Percentiles rank a stretch among this genome's conserved stretches.
Evolutionary conservation across 257 asterid species (phyloP).

Genomic region (Cinchona pubescens): DNA sequence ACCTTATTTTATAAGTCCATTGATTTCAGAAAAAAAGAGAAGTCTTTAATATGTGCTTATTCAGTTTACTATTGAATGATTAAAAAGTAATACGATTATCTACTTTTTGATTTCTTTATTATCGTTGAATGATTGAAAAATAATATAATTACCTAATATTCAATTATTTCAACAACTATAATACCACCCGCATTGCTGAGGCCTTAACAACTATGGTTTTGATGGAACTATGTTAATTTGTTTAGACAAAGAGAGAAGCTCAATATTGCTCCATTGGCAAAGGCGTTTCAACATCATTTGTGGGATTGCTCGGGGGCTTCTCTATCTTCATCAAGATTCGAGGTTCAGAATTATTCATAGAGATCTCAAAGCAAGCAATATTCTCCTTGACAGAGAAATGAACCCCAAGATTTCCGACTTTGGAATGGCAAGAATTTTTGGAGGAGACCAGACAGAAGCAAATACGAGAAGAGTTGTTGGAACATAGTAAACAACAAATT

Average conservation of each 20-base stretch:
- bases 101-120: too few species aligned
- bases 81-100: too few species aligned
- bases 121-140: too few species aligned
- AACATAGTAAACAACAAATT: slow-evolving; percentile 37
- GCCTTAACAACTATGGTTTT: background rate
- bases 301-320: slow-evolving; percentile 51
- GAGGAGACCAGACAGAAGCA: slow-evolving; percentile 42
- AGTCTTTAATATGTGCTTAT: too few species aligned
- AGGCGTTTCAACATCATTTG: slow-evolving; percentile 36
- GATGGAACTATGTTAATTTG: background rate
- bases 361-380: slow-evolving; percentile 49
- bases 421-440: slow-evolving; percentile 51
- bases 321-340: slow-evolving; percentile 50
- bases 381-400: slow-evolving; percentile 50
- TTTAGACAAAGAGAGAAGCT: slow-evolving; percentile 28
- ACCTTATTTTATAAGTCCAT: slow-evolving; percentile 36
- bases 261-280: slow-evolving; percentile 35
- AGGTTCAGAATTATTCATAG: slow-evolving; percentile 48
- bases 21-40: background rate
- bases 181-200: too few species aligned
- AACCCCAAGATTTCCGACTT: slow-evolving; percentile 53
- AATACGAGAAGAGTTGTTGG: slow-evolving; percentile 45
- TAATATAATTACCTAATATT: too few species aligned
- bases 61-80: too few species aligned
- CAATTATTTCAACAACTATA: too few species aligned